Base-by-base conservation (phyloP, 306 rosid species). In the Oemleria cerasiformis region DNA sequence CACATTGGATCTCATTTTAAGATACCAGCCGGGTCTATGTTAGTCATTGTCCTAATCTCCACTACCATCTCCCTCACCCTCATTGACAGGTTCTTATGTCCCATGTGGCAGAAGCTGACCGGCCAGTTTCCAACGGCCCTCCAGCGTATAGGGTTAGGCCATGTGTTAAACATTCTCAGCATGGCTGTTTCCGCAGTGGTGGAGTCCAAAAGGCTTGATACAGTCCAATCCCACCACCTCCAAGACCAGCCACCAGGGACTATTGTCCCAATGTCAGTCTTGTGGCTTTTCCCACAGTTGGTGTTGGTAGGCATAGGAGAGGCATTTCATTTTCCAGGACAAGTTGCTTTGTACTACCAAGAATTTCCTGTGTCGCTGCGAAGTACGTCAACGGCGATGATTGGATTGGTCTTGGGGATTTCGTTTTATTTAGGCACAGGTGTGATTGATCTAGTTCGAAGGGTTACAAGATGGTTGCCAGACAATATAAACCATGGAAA, bases 261-360 rank as follows among this genome's bases (percentile, higher is more conserved):
- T 20, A 8, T 21, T 30, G 78, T 58, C 48, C 63, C 77, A 11
- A 82, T 88, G 85, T 84, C 72, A 2, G 65, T 70, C 5, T 65
- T 87, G 0, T 91, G 97, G 97, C 80, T 87, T 41, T 77, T 82
- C 66, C 92, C 91, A 44, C 92, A 88, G 19, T 64, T 86, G 34
- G 78, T 72, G 54, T 30, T 86, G 61, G 86, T 84, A 70, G 89
- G 97, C 5, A 41, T 85, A 10, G 97, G 96, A 62, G 92, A 84
- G 73, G 88, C 92, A 5, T 88, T 91, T 71, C 92, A 86, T 68
- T 84, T 85, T 65, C 96, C 88, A 1, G 91, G 79, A 34, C 96
- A 86, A 68, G 89, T 85, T 71, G 72, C 86, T 42, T 75, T 91
- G 36, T 91, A 84, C 45, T 91, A 85, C 53, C 92, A 91, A 61